Conservation (phyloP, 345 rosid species). For the Excoecaria cochinchinensis region DNA sequence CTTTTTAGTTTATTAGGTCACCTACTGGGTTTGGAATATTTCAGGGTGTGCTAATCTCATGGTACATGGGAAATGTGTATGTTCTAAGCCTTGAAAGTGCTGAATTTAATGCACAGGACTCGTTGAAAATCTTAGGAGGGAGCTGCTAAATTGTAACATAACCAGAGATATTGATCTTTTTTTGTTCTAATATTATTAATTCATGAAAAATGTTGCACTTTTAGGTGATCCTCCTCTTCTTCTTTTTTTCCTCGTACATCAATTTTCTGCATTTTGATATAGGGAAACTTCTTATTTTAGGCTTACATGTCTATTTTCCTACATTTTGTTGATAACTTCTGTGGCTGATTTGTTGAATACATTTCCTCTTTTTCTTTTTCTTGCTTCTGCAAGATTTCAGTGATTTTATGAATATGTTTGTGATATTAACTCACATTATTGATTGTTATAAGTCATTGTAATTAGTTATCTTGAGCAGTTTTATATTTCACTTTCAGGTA, state of each 20-base stretch:
- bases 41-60: neutral
- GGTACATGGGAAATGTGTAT: neutral
- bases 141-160: neutral
- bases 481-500: constrained; percentile 49
- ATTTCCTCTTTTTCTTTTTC: neutral
- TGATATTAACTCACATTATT: too few relatives aligned
- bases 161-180: neutral
- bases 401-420: neutral
- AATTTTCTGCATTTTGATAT: constrained; percentile 3
- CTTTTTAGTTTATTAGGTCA: neutral
- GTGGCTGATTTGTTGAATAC: neutral
- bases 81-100: neutral
- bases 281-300: neutral
- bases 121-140: neutral
- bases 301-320: neutral
- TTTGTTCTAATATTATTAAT: neutral
- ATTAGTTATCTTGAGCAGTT: constrained; percentile 10
- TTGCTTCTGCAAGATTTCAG: neutral
- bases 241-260: neutral
- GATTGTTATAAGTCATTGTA: too few relatives aligned
- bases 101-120: neutral
- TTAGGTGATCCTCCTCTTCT: neutral
- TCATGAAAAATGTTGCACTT: neutral
- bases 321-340: neutral
- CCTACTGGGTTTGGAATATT: neutral